A percentile compares a stretch with the other conserved stretches of the same genome.
These are phyloP conservation scores for Falciphora oryzae DNA, from an alignment of 2,329 filamentous ascomycete genomes.

Conservation along the genomic window DNA sequence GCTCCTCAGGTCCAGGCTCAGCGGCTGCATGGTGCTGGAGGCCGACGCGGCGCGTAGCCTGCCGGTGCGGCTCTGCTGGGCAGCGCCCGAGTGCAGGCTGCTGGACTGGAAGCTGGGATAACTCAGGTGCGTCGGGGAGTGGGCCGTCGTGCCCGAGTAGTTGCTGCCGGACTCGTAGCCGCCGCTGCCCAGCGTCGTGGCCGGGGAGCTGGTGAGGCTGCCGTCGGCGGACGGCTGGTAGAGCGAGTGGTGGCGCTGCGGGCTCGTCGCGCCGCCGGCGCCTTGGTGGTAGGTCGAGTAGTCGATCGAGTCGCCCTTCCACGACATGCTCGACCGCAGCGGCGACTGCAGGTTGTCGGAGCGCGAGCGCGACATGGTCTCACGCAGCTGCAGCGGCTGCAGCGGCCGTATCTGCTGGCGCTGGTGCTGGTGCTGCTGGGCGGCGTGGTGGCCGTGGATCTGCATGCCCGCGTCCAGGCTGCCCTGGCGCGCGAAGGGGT, in stretches of 20 bases:
- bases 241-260: constrained; percentile 41
- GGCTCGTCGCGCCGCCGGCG: constrained; percentile 27
- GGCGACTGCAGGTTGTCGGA: constrained; percentile 55
- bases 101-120: constrained; percentile 39
- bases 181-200: constrained; percentile 30
- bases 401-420: constrained; percentile 44
- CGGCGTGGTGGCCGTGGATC: constrained; percentile 35
- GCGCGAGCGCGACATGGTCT: constrained; percentile 50
- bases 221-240: constrained; percentile 38
- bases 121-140: constrained; percentile 44
- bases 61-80: constrained; percentile 35
- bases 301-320: constrained; percentile 56
- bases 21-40: constrained; percentile 29
- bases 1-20: constrained; percentile 38
- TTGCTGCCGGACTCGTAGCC: constrained; percentile 42
- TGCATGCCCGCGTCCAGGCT: constrained; percentile 41
- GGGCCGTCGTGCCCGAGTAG: constrained; percentile 47
- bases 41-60: constrained; percentile 44
- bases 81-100: constrained; percentile 32
- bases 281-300: constrained; percentile 46
- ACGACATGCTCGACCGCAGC: constrained; percentile 54
- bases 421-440: constrained; percentile 29
- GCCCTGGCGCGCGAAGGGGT: constrained; percentile 46
- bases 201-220: constrained; percentile 33
- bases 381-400: constrained; percentile 53